A percentile compares a stretch with the other conserved stretches of the same genome.
phyloP scores from a whole-genome alignment of 1,284 basidiomycete species.

The Schizophyllum amplum region DNA sequence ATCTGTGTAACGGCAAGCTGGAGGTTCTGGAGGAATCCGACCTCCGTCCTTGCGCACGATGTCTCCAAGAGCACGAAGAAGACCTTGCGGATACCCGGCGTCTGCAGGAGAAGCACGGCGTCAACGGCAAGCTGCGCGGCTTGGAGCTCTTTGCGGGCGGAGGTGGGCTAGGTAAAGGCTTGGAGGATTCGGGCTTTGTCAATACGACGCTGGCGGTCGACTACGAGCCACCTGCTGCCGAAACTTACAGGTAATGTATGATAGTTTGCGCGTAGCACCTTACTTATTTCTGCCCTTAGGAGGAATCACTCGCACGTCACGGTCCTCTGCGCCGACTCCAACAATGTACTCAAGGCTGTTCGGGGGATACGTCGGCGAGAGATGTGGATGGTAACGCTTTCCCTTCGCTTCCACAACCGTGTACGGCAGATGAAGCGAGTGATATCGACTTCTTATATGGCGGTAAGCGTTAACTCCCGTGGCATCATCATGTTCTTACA shows the following conservation, averaged over 20 bases:
- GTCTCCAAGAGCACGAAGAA: not conserved
- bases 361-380: slow-evolving; percentile 1
- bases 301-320: slow-evolving; percentile 6
- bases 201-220: slow-evolving; percentile 8
- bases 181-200: slow-evolving; percentile 1
- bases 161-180: slow-evolving; percentile 9
- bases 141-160: slow-evolving; percentile 3
- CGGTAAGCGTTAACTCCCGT: not conserved
- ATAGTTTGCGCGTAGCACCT: not conserved
- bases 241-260: slow-evolving; percentile 6
- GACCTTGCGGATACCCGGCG: not conserved
- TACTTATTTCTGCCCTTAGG: slow-evolving; percentile 1
- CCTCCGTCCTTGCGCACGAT: too few species aligned
- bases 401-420: slow-evolving; percentile 2
- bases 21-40: not conserved
- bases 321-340: slow-evolving; percentile 5
- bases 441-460: slow-evolving; percentile 5
- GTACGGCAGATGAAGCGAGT: not conserved
- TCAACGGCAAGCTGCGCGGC: not conserved
- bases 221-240: not conserved
- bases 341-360: slow-evolving; percentile 3
- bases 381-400: slow-evolving; percentile 4
- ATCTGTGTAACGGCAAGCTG: not conserved
- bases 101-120: not conserved
- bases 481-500: not conserved